These are phyloP conservation scores for Lecanicillium sp. DNA, from an alignment of 2,329 filamentous ascomycete species.

Conservation along the genomic window DNA sequence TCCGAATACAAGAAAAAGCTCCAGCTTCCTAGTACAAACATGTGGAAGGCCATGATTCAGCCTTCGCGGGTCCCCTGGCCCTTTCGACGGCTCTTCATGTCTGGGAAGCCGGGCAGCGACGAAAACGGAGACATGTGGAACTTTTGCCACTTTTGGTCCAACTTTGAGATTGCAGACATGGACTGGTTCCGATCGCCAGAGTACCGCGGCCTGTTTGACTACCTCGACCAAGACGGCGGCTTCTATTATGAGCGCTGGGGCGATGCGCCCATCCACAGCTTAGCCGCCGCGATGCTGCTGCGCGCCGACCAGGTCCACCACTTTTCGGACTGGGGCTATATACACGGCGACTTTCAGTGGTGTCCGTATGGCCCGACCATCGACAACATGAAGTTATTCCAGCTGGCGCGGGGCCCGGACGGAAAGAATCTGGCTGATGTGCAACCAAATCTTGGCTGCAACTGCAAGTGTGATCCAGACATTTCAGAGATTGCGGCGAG, in stretches of 20 bases:
- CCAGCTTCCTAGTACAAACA: conserved; percentile 22
- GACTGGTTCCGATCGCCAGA: conserved; percentile 31
- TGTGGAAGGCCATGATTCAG: conserved; percentile 32
- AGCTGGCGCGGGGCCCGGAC: conserved; percentile 3
- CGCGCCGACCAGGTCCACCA: conserved; percentile 31
- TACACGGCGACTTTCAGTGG: conserved; percentile 24
- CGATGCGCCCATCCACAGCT: conserved; percentile 34
- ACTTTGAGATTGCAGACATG: conserved; percentile 38
- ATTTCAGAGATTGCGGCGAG: conserved; percentile 2
- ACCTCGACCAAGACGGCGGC: conserved; percentile 30
- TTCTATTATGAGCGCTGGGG: conserved; percentile 39
- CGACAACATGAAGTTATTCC: conserved; percentile 2
- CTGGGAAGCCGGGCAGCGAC: conserved; percentile 27
- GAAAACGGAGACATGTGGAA: conserved; percentile 32
- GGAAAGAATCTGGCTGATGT: background rate
- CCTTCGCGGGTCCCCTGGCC: conserved; percentile 34
- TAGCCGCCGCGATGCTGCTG: conserved; percentile 32
- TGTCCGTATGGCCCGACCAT: conserved; percentile 15
- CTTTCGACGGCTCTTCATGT: conserved; percentile 26
- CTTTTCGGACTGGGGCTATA: conserved; percentile 35
- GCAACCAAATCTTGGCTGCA: conserved; percentile 8
- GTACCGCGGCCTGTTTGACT: conserved; percentile 32
- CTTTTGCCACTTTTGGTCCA: conserved; percentile 38
- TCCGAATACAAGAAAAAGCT: conserved; percentile 31
- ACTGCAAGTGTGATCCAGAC: conserved; percentile 8